Conservation (phyloP, 2,329 filamentous ascomycete species). For the Scedosporium dehoogii region DNA sequence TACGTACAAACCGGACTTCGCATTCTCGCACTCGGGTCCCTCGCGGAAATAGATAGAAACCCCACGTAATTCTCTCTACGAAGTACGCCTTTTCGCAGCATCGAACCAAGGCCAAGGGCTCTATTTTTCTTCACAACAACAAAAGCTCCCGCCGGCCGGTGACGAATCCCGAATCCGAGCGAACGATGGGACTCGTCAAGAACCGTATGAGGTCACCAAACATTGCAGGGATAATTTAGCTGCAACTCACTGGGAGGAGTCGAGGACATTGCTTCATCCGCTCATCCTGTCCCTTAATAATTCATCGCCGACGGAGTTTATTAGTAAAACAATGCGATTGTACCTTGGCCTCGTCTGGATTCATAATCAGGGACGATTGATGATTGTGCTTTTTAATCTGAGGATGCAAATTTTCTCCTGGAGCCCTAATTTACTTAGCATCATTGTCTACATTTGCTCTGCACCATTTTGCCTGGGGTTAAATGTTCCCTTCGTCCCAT, state of each 20-base stretch:
- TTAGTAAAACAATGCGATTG: not conserved
- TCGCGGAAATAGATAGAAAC: not conserved
- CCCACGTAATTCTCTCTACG: not conserved
- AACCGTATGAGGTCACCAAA: not conserved
- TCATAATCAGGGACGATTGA: not conserved
- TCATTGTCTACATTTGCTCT: not conserved
- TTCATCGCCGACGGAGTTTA: not conserved
- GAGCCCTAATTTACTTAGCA: not conserved
- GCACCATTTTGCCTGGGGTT: not conserved
- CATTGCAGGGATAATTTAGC: not conserved
- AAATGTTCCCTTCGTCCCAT: not conserved
- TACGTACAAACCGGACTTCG: not conserved
- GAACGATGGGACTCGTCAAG: not conserved
- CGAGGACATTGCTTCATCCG: not conserved
- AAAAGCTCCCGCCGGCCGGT: not conserved
- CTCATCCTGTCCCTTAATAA: not conserved
- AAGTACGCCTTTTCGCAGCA: not conserved
- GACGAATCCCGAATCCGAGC: slow-evolving; percentile 3
- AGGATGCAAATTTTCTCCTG: not conserved
- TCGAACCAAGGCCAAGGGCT: not conserved
- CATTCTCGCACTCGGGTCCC: not conserved
- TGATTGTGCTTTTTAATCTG: not conserved
- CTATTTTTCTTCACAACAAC: not conserved
- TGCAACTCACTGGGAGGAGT: not conserved
- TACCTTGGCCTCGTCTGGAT: not conserved